phyloP scores from a whole-genome alignment of 495 filamentous ascomycete species.

The Margaritispora aquatica region DNA sequence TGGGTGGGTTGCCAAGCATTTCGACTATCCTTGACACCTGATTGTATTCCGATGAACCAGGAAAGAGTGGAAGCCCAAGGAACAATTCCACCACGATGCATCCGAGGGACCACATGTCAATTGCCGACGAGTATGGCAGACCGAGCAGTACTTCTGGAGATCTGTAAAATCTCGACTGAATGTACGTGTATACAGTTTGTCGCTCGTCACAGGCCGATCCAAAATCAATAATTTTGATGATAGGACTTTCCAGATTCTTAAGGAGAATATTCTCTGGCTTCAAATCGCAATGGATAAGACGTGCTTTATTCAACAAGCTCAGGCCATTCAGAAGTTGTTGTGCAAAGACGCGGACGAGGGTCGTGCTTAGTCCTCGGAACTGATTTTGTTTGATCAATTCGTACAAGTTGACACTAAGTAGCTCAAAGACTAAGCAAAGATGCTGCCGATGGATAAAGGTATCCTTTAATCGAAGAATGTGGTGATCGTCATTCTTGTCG shows the following conservation, averaged over 20 bases:
- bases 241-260: slow-evolving; percentile 98
- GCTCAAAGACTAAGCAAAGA: slow-evolving; percentile 94
- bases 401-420: slow-evolving; percentile 96
- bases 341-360: slow-evolving; percentile 94
- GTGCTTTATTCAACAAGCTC: slow-evolving; percentile 90
- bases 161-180: slow-evolving; percentile 96
- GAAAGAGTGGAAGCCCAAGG: slow-evolving; percentile 90
- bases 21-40: slow-evolving; percentile 96
- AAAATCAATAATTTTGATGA: slow-evolving; percentile 99
- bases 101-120: slow-evolving; percentile 99
- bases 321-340: slow-evolving; percentile 93
- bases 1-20: slow-evolving; percentile 94
- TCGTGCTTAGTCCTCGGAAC: slow-evolving; percentile 95
- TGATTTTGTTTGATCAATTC: slow-evolving; percentile 99
- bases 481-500: slow-evolving; percentile 99
- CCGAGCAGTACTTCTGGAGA: slow-evolving; percentile 95
- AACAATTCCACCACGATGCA: slow-evolving; percentile 99
- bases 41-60: slow-evolving; percentile 98
- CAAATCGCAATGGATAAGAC: slow-evolving; percentile 95
- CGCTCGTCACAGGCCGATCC: slow-evolving; percentile 97
- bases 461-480: slow-evolving; percentile 91
- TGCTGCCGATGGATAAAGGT: slow-evolving; percentile 99
- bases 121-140: slow-evolving; percentile 94
- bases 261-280: slow-evolving; percentile 98
- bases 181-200: slow-evolving; percentile 99